phyloP scores from a whole-genome alignment of 805 yeast species.

The Saccharomyces eubayanus region DNA sequence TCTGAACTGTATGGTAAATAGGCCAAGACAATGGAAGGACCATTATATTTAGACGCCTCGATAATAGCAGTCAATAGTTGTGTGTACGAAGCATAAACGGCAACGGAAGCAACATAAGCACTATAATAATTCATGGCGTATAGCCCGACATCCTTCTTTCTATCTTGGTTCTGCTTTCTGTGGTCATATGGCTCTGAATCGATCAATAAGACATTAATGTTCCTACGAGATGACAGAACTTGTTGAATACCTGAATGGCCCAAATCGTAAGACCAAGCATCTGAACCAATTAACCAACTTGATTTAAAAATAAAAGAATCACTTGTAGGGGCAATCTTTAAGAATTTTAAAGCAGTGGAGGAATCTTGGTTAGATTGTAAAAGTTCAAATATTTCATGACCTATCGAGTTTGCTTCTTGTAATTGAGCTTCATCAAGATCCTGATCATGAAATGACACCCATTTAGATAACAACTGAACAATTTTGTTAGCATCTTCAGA shows the following conservation, averaged over 20 bases:
- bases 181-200: constrained; percentile 69
- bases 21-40: constrained; percentile 88
- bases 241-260: constrained; percentile 90
- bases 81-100: constrained; percentile 87
- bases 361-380: constrained; percentile 36
- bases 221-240: constrained; percentile 63
- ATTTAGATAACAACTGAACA: constrained; percentile 52
- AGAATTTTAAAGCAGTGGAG: constrained; percentile 37
- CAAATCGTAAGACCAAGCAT: constrained; percentile 88
- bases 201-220: constrained; percentile 75
- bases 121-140: constrained; percentile 91
- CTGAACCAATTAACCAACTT: constrained; percentile 87
- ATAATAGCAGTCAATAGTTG: constrained; percentile 81
- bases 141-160: constrained; percentile 77
- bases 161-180: constrained; percentile 34
- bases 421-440: constrained; percentile 23
- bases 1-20: constrained; percentile 71
- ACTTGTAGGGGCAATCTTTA: constrained; percentile 32
- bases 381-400: constrained; percentile 31
- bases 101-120: constrained; percentile 88
- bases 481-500: constrained; percentile 40
- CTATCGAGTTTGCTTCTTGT: constrained; percentile 27
- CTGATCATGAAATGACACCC: constrained; percentile 52
- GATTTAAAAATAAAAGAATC: constrained; percentile 42
- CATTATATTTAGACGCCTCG: constrained; percentile 83